Evolutionary conservation across 805 yeast species (phyloP), one percentile per base, ranked within the genome.

Genomic region (Suhomyces sp.): DNA sequence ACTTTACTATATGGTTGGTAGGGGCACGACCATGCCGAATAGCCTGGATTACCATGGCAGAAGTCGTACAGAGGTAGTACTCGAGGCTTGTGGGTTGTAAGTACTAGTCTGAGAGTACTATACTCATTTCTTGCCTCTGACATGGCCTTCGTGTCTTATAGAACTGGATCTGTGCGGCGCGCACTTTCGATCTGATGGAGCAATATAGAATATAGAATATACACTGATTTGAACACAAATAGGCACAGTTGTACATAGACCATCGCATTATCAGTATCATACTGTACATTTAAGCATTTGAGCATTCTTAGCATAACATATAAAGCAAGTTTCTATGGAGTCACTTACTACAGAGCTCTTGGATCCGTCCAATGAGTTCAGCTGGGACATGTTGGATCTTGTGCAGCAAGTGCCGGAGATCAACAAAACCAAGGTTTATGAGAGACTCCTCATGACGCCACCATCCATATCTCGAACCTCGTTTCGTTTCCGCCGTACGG

Each of bases 341-440:
- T 51, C 27, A 29, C 12, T 49, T 3, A 46, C 48, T 56, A 38
- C 60, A 0, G 79, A 76, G 46, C 84, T 83, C 50, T 71, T 91
- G 35, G 79, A 78, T 13, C 96, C 97, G 0, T 77, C 85, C 0
- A 75, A 78, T 44, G 73, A 76, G 45, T 72, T 93, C 19, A 76
- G 87, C 0, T 84, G 92, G 87, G 86, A 83, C 47, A 73, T 93
- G 58, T 73, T 92, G 6, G 88, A 88, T 61, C 66, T 82, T 19
- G 79, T 90, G 6, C 96, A 90, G 64, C 77, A 76, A 17, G 65
- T 73, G 2, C 89, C 88, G 0, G 63, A 69, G 4, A 66, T 78
- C 9, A 66, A 73, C 47, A 62, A 68, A 42, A 57, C 62, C 26
- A 53, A 58, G n/a, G 66, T 83, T 17, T 78, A 78, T 52, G 72